phyloP scores from a whole-genome alignment of 2,329 filamentous ascomycete species.

The Alternaria viburni region DNA sequence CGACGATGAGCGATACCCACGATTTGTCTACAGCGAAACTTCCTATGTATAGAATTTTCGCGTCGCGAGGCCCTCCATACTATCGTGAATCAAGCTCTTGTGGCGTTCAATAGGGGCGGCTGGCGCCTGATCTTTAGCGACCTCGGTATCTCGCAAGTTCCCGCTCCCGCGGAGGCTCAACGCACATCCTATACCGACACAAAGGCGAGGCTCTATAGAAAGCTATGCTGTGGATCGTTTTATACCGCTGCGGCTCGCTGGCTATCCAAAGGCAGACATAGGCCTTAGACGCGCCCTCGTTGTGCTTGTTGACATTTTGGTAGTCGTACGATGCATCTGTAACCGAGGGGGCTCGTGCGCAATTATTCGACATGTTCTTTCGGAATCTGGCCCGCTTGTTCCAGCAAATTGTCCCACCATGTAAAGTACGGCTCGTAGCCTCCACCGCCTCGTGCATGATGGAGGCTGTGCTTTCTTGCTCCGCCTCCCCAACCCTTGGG shows the following conservation, averaged over 20 bases:
- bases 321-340: not conserved
- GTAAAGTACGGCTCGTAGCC: not conserved
- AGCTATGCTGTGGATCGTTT: not conserved
- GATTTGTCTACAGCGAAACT: not conserved
- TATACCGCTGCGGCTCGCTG: not conserved
- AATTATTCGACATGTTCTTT: not conserved
- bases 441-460: not conserved
- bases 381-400: not conserved
- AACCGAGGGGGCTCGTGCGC: not conserved
- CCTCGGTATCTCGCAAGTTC: not conserved
- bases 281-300: not conserved
- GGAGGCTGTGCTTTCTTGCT: not conserved
- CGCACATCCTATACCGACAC: not conserved
- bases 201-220: not conserved
- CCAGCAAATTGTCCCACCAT: not conserved
- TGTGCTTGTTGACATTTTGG: not conserved
- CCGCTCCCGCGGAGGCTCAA: not conserved
- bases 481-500: not conserved
- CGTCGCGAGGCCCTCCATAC: not conserved
- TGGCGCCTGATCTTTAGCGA: slow-evolving; percentile 3
- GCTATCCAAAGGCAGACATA: not conserved
- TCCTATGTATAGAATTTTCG: not conserved
- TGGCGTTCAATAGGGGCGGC: slow-evolving; percentile 5
- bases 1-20: not conserved
- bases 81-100: not conserved